phyloP scores from a whole-genome alignment of 1,284 basidiomycete species.

The Moesziomyces globuligerus region DNA sequence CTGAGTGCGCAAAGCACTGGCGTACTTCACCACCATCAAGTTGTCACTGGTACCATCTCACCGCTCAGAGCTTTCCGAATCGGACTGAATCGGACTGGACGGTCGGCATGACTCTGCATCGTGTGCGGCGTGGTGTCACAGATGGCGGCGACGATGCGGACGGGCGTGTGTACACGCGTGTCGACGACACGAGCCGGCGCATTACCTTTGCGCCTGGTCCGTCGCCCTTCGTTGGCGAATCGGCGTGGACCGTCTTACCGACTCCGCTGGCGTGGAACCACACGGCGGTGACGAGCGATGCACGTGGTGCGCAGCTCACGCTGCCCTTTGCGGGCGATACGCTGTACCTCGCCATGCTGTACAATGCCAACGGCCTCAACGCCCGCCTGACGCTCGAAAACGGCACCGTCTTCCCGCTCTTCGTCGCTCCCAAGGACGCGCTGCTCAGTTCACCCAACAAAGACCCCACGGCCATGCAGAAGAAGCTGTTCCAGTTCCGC shows the following conservation, averaged over 20 bases:
- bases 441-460: conserved; percentile 5
- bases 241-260: conserved; percentile 7
- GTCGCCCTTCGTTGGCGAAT: conserved; percentile 9
- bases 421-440: conserved; percentile 11
- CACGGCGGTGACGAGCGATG: conserved; percentile 13
- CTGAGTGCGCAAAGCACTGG: too few relatives aligned
- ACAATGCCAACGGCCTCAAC: conserved; percentile 11
- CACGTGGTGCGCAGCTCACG: conserved; percentile 1
- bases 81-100: too few relatives aligned
- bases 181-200: conserved; percentile 25
- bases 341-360: conserved; percentile 17
- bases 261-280: conserved; percentile 5
- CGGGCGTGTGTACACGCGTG: conserved; percentile 16
- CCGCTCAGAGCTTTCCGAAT: too few relatives aligned
- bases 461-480: conserved; percentile 16
- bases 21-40: too few relatives aligned
- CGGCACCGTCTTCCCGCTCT: conserved; percentile 5
- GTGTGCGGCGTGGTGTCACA: conserved; percentile 2
- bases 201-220: conserved; percentile 16
- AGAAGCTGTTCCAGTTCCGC: conserved; percentile 11
- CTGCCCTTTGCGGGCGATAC: conserved; percentile 26
- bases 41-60: too few relatives aligned
- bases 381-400: conserved; percentile 17
- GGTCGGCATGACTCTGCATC: background rate
- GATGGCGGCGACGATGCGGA: conserved; percentile 1